phyloP scores from a whole-genome alignment of 2,329 filamentous ascomycete genomes.

The Cercospora sp. region DNA sequence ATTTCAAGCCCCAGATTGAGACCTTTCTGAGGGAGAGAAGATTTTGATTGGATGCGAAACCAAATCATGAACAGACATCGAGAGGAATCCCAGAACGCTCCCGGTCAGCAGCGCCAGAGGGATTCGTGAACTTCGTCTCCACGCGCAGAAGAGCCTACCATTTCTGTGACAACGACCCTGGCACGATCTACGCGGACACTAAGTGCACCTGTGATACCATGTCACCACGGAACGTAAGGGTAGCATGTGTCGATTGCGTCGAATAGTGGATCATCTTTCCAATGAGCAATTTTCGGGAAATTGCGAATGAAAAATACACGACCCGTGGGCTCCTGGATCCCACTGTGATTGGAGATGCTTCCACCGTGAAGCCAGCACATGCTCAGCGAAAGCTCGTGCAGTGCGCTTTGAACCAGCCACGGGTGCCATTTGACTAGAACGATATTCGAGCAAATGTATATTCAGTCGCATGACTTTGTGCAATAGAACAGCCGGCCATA shows the following conservation, averaged over 20 bases:
- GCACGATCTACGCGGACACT: neutral
- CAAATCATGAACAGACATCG: neutral
- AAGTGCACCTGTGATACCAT: neutral
- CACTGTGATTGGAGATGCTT: neutral
- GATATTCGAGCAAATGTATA: neutral
- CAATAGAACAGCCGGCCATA: neutral
- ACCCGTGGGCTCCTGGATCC: neutral
- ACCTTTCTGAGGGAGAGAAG: slow-evolving; percentile 40
- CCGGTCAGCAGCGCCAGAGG: neutral
- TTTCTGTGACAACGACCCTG: neutral
- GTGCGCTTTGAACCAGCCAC: neutral
- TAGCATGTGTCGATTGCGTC: neutral
- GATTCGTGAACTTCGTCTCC: neutral
- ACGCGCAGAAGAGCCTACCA: neutral
- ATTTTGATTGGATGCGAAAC: slow-evolving; percentile 30
- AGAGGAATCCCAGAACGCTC: neutral
- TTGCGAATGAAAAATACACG: neutral
- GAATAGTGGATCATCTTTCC: neutral
- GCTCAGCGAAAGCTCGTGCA: neutral
- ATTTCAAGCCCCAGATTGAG: slow-evolving; percentile 37
- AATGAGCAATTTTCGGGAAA: neutral
- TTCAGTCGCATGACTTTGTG: neutral
- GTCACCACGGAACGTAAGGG: neutral
- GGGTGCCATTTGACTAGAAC: neutral
- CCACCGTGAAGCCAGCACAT: neutral